phyloP scores from a whole-genome alignment of 1,284 basidiomycete genomes.

The Ceratobasidium sp. region DNA sequence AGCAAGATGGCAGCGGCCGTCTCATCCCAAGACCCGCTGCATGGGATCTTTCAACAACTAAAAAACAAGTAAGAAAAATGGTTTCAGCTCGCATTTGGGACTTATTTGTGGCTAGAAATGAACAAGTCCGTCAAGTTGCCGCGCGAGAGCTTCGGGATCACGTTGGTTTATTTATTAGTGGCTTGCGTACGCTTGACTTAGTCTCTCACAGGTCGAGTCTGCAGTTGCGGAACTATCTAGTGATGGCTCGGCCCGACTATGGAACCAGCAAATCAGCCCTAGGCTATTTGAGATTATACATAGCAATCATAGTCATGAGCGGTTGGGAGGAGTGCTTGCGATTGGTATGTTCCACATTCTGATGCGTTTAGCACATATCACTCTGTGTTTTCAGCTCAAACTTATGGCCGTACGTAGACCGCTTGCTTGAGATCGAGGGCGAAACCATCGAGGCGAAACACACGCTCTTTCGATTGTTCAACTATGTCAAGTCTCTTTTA shows the following conservation, averaged over 20 bases:
- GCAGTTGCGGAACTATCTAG: slow-evolving; percentile 77
- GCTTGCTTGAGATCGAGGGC: slow-evolving; percentile 70
- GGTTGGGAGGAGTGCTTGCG: slow-evolving; percentile 80
- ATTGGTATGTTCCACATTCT: slow-evolving; percentile 63
- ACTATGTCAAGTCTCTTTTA: slow-evolving; percentile 86
- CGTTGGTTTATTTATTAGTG: slow-evolving; percentile 29
- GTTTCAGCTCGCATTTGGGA: neutral
- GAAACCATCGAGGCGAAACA: slow-evolving; percentile 66
- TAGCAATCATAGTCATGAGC: slow-evolving; percentile 73
- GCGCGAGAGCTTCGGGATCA: slow-evolving; percentile 39
- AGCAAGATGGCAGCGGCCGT: slow-evolving; percentile 36
- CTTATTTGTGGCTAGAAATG: slow-evolving; percentile 35
- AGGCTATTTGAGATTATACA: slow-evolving; percentile 83
- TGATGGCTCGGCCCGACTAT: slow-evolving; percentile 75
- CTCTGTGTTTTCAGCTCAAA: slow-evolving; percentile 21
- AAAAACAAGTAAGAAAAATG: slow-evolving; percentile 24
- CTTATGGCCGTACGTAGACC: slow-evolving; percentile 56
- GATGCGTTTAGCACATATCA: slow-evolving; percentile 40
- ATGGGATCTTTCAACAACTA: slow-evolving; percentile 33
- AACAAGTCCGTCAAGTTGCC: slow-evolving; percentile 39
- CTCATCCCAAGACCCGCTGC: slow-evolving; percentile 37
- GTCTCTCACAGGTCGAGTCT: slow-evolving; percentile 62
- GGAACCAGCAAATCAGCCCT: slow-evolving; percentile 82
- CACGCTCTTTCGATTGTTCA: slow-evolving; percentile 86
- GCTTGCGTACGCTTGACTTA: slow-evolving; percentile 39